Evolutionary conservation across 108 stramenopile species (phyloP), one percentile per base, ranked within the genome.

Genomic region (Cyclotella atomus): DNA sequence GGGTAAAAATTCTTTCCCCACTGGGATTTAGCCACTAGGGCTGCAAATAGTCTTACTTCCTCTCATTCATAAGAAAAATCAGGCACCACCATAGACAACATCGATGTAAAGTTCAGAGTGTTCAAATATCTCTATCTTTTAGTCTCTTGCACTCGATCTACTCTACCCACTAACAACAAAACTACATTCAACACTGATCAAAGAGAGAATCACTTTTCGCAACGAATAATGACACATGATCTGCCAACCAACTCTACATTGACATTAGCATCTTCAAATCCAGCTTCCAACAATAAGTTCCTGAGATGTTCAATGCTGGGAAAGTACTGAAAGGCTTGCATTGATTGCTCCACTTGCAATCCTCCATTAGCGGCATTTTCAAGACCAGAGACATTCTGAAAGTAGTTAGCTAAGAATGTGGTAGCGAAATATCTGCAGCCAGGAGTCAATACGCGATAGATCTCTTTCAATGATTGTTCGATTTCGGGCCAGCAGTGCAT

Each of bases 401-500:
- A 92, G 76, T 91, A 93, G 10, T 57, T 75, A 0, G 79, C 83
- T n/a, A 96, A 57, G 76, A 98, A 98, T 3, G 98, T 98, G 0
- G 93, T 95, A 9, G 96, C 97, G 81, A 96, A 98, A 69, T 95
- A 97, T 17, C 88, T 77, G 19, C 95, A 95, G 19, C 98, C 98
- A 8, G 98, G 97, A 68, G 88, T 89, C 70, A 98, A 79, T 5
- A 93, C 94, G 4, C 98, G 90, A 71, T 91, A 75, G 72, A 96
- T 90, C 75, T 98, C 97, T 16, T 78, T 66, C 24, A 91, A 65
- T 0, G 91, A 93, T 8, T 68, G 65, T 43, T 91, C 87, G 45
- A 97, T 81, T 62, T 94, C 89, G 9, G 94, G 95, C 98, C 98
- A 97, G 76, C 98, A 98, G 71, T 98, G 98, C 92, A 98, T 95